Evolutionary conservation across 257 asterid species (phyloP).

Genomic region (Solanum sejunctum): DNA sequence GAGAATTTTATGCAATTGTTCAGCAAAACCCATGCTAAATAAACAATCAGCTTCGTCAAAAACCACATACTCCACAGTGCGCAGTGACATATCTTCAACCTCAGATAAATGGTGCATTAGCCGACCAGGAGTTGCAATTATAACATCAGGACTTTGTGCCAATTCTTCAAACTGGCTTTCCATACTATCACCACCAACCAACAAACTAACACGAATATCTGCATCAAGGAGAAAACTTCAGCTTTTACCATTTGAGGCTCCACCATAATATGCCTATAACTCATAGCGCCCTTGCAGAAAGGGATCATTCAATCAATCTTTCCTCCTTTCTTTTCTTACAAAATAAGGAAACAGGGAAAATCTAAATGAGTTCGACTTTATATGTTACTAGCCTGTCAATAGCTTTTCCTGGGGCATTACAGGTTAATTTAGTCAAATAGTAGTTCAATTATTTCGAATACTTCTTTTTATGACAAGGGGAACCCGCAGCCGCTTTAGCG

Average conservation of each 20-base stretch:
- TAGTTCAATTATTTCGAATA: too few relatives aligned
- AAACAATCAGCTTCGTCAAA: conserved; percentile 96
- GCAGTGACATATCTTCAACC: conserved; percentile 89
- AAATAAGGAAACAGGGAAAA: background rate
- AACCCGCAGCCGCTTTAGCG: too few relatives aligned
- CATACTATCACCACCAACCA: conserved; percentile 99
- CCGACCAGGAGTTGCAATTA: conserved; percentile 95
- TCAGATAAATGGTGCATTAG: conserved; percentile 90
- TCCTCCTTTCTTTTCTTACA: background rate
- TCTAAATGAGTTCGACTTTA: background rate
- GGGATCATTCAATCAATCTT: background rate
- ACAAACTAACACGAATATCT: conserved; percentile 80
- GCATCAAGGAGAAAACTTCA: background rate
- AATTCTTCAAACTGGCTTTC: conserved; percentile 93
- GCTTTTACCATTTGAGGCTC: background rate
- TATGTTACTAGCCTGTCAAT: background rate
- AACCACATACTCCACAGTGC: conserved; percentile 82
- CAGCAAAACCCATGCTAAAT: conserved; percentile 90
- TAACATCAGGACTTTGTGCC: conserved; percentile 81
- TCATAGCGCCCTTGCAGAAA: background rate
- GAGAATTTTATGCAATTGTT: conserved; percentile 75
- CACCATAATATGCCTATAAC: background rate
- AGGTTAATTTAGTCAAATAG: background rate
- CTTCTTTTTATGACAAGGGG: too few relatives aligned
- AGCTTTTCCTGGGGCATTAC: background rate